Percentiles rank a stretch among this genome's conserved stretches.
Evolutionary conservation across 371 early-diverging fungal genomes (phyloP).

Genomic region (Catenaria anguillulae): DNA sequence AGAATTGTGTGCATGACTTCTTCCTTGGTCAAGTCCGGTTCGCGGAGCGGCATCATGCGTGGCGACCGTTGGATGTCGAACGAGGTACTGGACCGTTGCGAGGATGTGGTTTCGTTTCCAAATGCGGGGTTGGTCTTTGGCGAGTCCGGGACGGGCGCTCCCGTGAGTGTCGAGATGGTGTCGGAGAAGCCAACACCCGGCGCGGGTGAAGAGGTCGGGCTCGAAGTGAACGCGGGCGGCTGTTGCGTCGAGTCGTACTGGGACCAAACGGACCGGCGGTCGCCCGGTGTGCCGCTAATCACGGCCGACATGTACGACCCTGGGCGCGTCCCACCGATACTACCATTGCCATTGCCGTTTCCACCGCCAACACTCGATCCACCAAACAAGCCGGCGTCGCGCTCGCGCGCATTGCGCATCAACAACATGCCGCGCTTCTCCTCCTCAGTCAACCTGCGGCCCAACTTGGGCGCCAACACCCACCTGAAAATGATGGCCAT

Average conservation of each 20-base stretch:
- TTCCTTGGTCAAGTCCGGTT: not conserved
- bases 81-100: too few relatives aligned
- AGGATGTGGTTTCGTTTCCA: not conserved
- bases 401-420: not conserved
- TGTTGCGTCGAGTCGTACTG: not conserved
- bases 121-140: not conserved
- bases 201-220: too few relatives aligned
- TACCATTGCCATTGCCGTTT: not conserved
- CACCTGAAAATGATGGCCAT: slow-evolving; percentile 71
- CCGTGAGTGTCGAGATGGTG: not conserved
- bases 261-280: not conserved
- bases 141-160: not conserved
- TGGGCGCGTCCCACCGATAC: not conserved
- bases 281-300: too few relatives aligned
- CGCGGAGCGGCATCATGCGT: not conserved
- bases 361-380: not conserved
- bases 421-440: not conserved
- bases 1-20: slow-evolving; percentile 12
- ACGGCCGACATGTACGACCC: not conserved
- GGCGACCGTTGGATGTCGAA: not conserved
- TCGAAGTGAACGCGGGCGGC: not conserved
- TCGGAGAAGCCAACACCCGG: too few relatives aligned
- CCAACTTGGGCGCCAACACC: slow-evolving; percentile 52
- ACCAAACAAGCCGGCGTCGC: not conserved
- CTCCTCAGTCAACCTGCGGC: not conserved